Conservation (phyloP, 441 rosid species). For the Viola pubescens region DNA sequence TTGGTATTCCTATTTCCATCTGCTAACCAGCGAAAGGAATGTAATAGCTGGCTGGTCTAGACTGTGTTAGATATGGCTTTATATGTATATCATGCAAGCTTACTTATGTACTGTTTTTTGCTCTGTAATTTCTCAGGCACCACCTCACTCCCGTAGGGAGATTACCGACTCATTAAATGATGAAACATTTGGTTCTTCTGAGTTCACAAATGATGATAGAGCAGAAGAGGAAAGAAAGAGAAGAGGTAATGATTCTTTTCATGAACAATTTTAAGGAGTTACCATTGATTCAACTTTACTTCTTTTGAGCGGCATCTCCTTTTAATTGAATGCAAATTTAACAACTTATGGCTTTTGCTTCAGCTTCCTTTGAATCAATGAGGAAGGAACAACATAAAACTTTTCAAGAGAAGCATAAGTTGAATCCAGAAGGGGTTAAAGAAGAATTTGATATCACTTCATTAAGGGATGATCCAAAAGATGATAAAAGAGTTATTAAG, state of each 20-base stretch:
- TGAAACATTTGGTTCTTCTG: slow-evolving; percentile 96
- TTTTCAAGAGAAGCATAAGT: slow-evolving; percentile 75
- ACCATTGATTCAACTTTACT: slow-evolving; percentile 7
- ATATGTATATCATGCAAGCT: no score
- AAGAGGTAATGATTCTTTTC: slow-evolving; percentile 52
- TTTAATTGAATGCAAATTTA: slow-evolving; percentile 12
- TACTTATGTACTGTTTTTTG: background rate
- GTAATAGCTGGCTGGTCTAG: background rate
- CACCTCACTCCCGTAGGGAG: slow-evolving; percentile 60
- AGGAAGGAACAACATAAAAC: slow-evolving; percentile 92
- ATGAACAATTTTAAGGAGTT: slow-evolving; percentile 8
- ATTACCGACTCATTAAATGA: slow-evolving; percentile 68
- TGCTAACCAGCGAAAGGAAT: background rate
- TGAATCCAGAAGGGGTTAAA: slow-evolving; percentile 49
- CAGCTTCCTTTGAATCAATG: slow-evolving; percentile 92
- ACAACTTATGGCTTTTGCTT: slow-evolving; percentile 15
- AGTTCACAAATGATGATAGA: slow-evolving; percentile 64
- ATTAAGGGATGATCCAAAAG: slow-evolving; percentile 56
- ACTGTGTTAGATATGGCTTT: slow-evolving; percentile 6
- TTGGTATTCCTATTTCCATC: background rate
- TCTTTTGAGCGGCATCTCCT: slow-evolving; percentile 3
- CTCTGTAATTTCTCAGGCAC: slow-evolving; percentile 49
- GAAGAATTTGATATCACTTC: slow-evolving; percentile 56
- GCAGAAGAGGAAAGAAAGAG: slow-evolving; percentile 97
- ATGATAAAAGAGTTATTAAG: slow-evolving; percentile 38